Evolutionary conservation across 345 rosid genomes (phyloP), one percentile per base, ranked within the genome.

Genomic region (Pistacia vera): DNA sequence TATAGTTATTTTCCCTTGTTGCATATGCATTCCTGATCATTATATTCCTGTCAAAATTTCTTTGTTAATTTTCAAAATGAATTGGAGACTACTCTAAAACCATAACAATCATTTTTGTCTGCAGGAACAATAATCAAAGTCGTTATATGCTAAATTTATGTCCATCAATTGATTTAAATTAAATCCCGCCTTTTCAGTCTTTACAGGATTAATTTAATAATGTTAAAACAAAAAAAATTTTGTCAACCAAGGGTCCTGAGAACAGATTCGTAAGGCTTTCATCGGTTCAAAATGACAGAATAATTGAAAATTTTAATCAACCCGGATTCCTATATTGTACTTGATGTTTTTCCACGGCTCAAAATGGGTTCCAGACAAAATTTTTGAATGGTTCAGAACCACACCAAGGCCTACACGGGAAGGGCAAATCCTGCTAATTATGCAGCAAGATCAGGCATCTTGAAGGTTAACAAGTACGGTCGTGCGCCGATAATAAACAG

Each of bases 221-320:
- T 11, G 4, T 52, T 18, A 20, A 28, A 17, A 4, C 72, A 51
- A 48, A 3, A 66, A 18, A 66, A 38, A 6, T 38, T 64, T 25
- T 46, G 48, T 64, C 68, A 20, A 59, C 58, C 67, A 44, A 17
- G 16, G 36, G 58, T 61, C n/a, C 8, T 72, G 33, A 63, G 69
- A 73, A 63, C 61, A 17, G 61, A 73, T 51, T 63, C 51, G 11
- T 14, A 18, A 46, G 67, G 6, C 44, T 72, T 61, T 33, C 14
- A 9, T 6, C 35, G 30, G 75, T 46, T 72, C 28, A 44, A 36
- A 56, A 58, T 4, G 17, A 71, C 12, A 71, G 75, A 71, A 59
- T 44, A 71, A 71, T 41, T 9, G 4, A 22, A 12, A 44, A 59
- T 25, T 72, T 60, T n/a, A 12, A 64, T 9, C 75, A 61, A 9